Conservation (phyloP, 331 rosid genomes). For the Prunus yedoensis region DNA sequence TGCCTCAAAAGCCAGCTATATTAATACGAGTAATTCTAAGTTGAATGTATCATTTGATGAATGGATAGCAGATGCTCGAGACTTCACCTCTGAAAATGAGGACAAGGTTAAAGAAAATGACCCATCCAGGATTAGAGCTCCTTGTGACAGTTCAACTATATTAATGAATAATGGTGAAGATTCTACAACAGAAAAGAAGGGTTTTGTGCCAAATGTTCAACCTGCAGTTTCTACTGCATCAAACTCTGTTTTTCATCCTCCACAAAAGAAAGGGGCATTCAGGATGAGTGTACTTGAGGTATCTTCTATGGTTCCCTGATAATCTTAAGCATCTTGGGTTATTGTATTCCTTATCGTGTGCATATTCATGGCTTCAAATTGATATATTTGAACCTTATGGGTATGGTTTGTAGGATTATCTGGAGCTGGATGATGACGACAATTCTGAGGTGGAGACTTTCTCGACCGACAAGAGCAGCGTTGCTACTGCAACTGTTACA, state of each 20-base stretch:
- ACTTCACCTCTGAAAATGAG: constrained; percentile 32
- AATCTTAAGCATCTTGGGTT: neutral
- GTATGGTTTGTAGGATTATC: constrained; percentile 50
- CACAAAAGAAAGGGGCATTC: constrained; percentile 63
- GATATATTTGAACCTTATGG: neutral
- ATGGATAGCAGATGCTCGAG: constrained; percentile 27
- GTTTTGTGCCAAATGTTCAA: constrained; percentile 17
- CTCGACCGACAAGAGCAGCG: constrained; percentile 26
- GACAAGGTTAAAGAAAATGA: constrained; percentile 53
- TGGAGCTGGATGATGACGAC: constrained; percentile 72
- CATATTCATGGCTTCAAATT: neutral
- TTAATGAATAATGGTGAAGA: constrained; percentile 24
- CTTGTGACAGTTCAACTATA: constrained; percentile 31
- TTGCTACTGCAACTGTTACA: constrained; percentile 28
- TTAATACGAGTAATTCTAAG: constrained; percentile 1
- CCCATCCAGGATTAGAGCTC: constrained; percentile 34
- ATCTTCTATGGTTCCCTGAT: neutral
- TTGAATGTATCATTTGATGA: constrained; percentile 28
- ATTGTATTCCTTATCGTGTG: neutral
- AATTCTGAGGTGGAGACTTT: constrained; percentile 19
- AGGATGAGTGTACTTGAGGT: constrained; percentile 91
- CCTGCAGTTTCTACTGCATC: constrained; percentile 33
- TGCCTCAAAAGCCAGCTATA: too few species aligned
- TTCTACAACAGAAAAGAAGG: constrained; percentile 40
- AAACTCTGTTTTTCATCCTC: constrained; percentile 32